Evolutionary conservation across 1,284 basidiomycete genomes (phyloP).

Genomic region (Somion occarium): DNA sequence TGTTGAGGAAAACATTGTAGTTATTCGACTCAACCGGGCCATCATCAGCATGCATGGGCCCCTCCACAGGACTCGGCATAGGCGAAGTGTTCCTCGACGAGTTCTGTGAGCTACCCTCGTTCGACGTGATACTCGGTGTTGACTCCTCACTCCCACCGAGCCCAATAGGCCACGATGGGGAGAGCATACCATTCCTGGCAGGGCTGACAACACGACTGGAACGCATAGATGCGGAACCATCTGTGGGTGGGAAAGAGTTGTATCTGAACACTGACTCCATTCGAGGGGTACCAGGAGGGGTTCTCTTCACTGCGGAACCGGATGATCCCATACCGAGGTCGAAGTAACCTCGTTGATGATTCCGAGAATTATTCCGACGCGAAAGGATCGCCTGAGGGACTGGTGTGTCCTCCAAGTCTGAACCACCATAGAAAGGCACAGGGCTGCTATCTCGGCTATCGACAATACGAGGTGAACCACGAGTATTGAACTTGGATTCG

Average conservation of each 20-base stretch:
- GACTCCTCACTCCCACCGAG: slow-evolving; percentile 45
- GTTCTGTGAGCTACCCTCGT: slow-evolving; percentile 30
- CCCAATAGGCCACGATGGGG: slow-evolving; percentile 19
- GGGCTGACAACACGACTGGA: neutral
- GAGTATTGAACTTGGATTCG: slow-evolving; percentile 5
- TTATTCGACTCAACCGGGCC: slow-evolving; percentile 23
- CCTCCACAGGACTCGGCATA: slow-evolving; percentile 29
- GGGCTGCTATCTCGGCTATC: slow-evolving; percentile 9
- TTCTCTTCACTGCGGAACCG: slow-evolving; percentile 14
- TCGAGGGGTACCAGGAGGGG: slow-evolving; percentile 17
- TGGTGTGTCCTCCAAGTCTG: slow-evolving; percentile 22
- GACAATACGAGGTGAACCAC: slow-evolving; percentile 25
- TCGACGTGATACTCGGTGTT: slow-evolving; percentile 47
- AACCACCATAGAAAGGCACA: slow-evolving; percentile 10
- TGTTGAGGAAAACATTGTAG: slow-evolving; percentile 60
- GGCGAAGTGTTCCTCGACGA: slow-evolving; percentile 23
- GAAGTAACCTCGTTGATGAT: slow-evolving; percentile 27
- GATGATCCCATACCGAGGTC: slow-evolving; percentile 17
- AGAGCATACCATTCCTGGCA: neutral
- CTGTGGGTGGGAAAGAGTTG: slow-evolving; percentile 17
- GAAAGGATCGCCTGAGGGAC: slow-evolving; percentile 14
- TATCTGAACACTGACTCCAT: slow-evolving; percentile 11
- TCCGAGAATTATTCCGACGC: slow-evolving; percentile 15
- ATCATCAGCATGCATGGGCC: slow-evolving; percentile 13
- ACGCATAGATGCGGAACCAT: neutral